These are phyloP conservation scores for Trichoderma gamsii DNA, from an alignment of 495 filamentous ascomycete species.

Conservation along the genomic window DNA sequence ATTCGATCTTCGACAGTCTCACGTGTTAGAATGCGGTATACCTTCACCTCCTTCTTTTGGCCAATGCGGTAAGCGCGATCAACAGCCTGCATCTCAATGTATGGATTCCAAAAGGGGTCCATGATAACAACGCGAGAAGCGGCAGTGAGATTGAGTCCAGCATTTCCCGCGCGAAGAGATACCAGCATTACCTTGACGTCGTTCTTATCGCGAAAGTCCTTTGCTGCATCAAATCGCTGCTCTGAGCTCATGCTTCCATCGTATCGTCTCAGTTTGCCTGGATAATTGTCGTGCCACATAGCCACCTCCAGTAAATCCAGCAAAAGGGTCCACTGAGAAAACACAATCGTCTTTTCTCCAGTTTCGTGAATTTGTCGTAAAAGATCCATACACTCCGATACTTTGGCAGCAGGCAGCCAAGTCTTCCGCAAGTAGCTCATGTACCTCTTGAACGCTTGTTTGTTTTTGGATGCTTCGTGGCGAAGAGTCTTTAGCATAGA, in stretches of 20 bases:
- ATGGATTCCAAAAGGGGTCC: slow-evolving; percentile 97
- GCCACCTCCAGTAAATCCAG: slow-evolving; percentile 93
- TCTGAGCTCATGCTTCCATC: slow-evolving; percentile 74
- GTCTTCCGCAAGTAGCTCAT: slow-evolving; percentile 63
- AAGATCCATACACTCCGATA: slow-evolving; percentile 67
- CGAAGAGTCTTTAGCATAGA: slow-evolving; percentile 28
- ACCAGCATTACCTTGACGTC: slow-evolving; percentile 74
- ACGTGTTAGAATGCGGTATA: slow-evolving; percentile 73
- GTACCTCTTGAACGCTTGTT: slow-evolving; percentile 52
- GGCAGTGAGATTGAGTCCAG: slow-evolving; percentile 82
- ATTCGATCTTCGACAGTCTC: slow-evolving; percentile 90
- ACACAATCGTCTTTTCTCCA: slow-evolving; percentile 81
- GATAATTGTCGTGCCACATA: slow-evolving; percentile 55
- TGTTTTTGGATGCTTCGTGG: slow-evolving; percentile 55
- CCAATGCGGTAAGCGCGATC: slow-evolving; percentile 91
- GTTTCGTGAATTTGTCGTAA: slow-evolving; percentile 38
- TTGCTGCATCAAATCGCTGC: slow-evolving; percentile 64
- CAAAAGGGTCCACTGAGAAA: slow-evolving; percentile 86
- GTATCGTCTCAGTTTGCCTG: slow-evolving; percentile 62
- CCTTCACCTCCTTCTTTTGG: slow-evolving; percentile 65
- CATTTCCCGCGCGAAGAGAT: slow-evolving; percentile 85
- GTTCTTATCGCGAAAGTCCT: slow-evolving; percentile 62
- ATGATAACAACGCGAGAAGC: slow-evolving; percentile 85
- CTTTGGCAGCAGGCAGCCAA: slow-evolving; percentile 72
- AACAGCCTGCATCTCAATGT: slow-evolving; percentile 89